These are phyloP conservation scores for Colletotrichum salicis DNA, from an alignment of 2,329 filamentous ascomycete species.

Conservation along the genomic window DNA sequence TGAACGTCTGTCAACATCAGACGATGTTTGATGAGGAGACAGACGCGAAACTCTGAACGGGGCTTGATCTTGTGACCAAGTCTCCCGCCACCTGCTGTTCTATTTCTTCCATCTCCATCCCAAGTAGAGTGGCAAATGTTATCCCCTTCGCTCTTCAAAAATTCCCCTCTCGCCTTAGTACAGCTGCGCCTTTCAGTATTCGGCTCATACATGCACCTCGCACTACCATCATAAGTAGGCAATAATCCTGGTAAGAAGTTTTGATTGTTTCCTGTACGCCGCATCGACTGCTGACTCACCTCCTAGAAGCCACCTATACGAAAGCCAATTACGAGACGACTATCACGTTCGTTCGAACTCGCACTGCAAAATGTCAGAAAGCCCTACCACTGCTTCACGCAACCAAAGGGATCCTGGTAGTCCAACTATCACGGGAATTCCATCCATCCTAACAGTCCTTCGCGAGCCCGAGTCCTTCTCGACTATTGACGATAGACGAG, in stretches of 20 bases:
- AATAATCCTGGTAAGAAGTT: neutral
- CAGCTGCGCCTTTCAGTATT: neutral
- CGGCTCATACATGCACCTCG: neutral
- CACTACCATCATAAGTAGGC: neutral
- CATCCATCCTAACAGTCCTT: constrained; percentile 29
- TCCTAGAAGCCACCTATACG: neutral
- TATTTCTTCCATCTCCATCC: constrained; percentile 4
- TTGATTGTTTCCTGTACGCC: neutral
- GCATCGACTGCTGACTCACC: neutral
- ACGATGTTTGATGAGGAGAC: constrained; percentile 35
- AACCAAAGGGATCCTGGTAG: constrained; percentile 18
- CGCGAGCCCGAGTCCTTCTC: constrained; percentile 29
- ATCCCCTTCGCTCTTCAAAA: neutral
- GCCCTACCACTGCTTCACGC: constrained; percentile 17
- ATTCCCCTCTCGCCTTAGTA: neutral
- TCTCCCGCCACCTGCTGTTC: constrained; percentile 18
- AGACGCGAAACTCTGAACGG: constrained; percentile 25
- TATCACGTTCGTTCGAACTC: neutral
- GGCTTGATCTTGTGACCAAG: constrained; percentile 21
- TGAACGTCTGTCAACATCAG: constrained; percentile 18
- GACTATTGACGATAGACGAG: constrained; percentile 19
- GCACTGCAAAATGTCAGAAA: constrained; percentile 20
- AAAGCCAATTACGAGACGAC: neutral
- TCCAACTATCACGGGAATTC: constrained; percentile 27
- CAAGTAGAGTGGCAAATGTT: neutral